Base-by-base conservation (phyloP, 306 rosid species). In the Geum urbanum region DNA sequence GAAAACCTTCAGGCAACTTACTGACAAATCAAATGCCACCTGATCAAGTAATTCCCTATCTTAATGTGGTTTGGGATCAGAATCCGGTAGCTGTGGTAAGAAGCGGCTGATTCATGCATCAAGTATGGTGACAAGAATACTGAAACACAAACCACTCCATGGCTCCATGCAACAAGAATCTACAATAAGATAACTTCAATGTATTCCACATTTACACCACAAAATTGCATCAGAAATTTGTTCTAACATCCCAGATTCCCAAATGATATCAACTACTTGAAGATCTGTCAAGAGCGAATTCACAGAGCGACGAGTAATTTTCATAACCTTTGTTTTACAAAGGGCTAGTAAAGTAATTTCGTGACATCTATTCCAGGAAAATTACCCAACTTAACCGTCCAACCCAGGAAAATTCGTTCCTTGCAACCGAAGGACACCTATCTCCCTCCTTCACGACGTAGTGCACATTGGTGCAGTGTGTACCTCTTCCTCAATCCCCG, bases 351-450 rank as follows among this genome's bases (percentile, higher is more conserved):
- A 37, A 32, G 66, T 69, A 35, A 70, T 70, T 27, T 63, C 16
- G 11, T 7, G 7, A 24, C 67, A 40, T 69, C 73, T 81, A 80
- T 69, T 72, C 82, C 79, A 47, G 85, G 79, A 63, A 75, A 77
- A 50, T n/a, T 81, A 77, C 82, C 91, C 14, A 85, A 83, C 78
- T 70, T 82, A 88, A 82, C 88, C 67, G 67, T 54, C 41, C 74
- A 24, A 48, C 44, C 43, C 71, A 66, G 73, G 56, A 59, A 72
- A 76, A 68, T 43, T 58, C 65, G 43, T 56, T 84, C 77, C 71
- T 40, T 70, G 74, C 71, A 81, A 76, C 39, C 76, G 79, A 81
- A 41, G 60, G 22, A 52, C 76, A 73, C 72, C 15, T 77, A 47
- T 57, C 59, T 57, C 70, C 76, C 67, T 62, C 56, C 55, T 67